These are phyloP conservation scores for Apiotrichum gamsii DNA, from an alignment of 1,284 basidiomycete species.

Conservation along the genomic window DNA sequence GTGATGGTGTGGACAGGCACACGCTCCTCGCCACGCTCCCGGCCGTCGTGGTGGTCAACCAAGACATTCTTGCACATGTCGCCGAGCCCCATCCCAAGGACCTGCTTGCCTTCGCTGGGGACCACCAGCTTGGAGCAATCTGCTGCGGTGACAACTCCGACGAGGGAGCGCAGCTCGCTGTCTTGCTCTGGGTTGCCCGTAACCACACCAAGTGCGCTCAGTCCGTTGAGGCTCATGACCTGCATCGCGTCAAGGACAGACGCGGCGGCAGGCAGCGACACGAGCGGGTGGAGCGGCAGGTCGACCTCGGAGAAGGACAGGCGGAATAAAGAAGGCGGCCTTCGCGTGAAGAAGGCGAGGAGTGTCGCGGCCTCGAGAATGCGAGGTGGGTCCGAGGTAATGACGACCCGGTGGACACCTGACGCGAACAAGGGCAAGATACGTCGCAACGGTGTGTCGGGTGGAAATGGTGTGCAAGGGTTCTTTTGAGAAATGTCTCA, in stretches of 20 bases:
- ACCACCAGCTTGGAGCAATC: conserved; percentile 34
- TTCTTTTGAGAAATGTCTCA: conserved; percentile 38
- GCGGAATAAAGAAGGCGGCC: conserved; percentile 22
- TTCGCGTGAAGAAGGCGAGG: conserved; percentile 25
- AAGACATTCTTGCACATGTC: conserved; percentile 31
- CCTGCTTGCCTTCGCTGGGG: conserved; percentile 33
- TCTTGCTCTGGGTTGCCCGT: conserved; percentile 15
- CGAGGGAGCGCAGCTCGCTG: conserved; percentile 12
- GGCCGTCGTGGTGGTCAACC: conserved; percentile 21
- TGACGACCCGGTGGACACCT: conserved; percentile 32
- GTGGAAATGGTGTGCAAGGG: conserved; percentile 24
- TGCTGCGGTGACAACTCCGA: conserved; percentile 27
- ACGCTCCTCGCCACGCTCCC: conserved; percentile 32
- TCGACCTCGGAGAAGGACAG: conserved; percentile 17
- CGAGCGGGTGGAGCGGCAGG: conserved; percentile 28
- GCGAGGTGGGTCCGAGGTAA: conserved; percentile 12
- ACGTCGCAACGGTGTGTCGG: conserved; percentile 20
- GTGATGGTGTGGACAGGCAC: conserved; percentile 38
- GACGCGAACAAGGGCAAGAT: conserved; percentile 32
- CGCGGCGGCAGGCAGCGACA: conserved; percentile 27
- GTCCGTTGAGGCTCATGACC: conserved; percentile 30
- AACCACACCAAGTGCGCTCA: conserved; percentile 31
- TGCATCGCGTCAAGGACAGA: conserved; percentile 41
- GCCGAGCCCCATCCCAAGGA: conserved; percentile 29
- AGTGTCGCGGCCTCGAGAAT: conserved; percentile 26